Base-by-base conservation (phyloP, 805 yeast species). In the Spencermartinsiella europaea region DNA sequence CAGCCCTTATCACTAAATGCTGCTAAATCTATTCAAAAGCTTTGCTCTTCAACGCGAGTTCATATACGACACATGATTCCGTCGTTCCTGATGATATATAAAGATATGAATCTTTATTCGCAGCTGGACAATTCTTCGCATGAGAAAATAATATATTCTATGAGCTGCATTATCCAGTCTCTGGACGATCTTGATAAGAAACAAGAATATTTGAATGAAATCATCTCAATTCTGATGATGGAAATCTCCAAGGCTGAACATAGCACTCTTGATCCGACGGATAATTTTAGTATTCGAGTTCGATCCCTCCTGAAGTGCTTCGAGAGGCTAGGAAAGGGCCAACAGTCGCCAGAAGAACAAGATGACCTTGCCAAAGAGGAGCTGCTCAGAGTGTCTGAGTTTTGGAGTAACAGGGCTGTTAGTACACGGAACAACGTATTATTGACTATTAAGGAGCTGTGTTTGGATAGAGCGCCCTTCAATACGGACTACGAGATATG, bases 281-380 rank as follows among this genome's bases (percentile, higher is more conserved):
- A 25, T 25, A 25, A 25, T 25, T 25, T 7, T 12, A 25, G 31
- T 25, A 25, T 25, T 25, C 7, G 64, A 2, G 79, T 76, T 1
- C 58, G 72, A 2, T 81, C 89, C 20, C 63, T 85, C 39, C 62
- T 86, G 21, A 66, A 76, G 12, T 84, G 88, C 57, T 62, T 88
- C 0, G 72, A 73, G n/a, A 85, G 83, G 44, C 67, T 87, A 2
- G 93, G 88, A 0, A 82, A 80, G 46, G 87, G 89, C 0, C 63
- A 83, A 57, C 77, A 77, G 42, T 63, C 75, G 1, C 81, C 86
- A 0, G 79, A 72, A 34, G 87, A 81, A 20, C 66, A 69, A 1
- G 74, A 20, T 20, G 63, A 64, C 19, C 66, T 63, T 36, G 66
- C 67, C 20, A 56, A 52, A 5, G 68, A 64, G 14, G 71, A 19